Base-by-base conservation (phyloP, 2,329 filamentous ascomycete genomes). In the Diplodia mutila region DNA sequence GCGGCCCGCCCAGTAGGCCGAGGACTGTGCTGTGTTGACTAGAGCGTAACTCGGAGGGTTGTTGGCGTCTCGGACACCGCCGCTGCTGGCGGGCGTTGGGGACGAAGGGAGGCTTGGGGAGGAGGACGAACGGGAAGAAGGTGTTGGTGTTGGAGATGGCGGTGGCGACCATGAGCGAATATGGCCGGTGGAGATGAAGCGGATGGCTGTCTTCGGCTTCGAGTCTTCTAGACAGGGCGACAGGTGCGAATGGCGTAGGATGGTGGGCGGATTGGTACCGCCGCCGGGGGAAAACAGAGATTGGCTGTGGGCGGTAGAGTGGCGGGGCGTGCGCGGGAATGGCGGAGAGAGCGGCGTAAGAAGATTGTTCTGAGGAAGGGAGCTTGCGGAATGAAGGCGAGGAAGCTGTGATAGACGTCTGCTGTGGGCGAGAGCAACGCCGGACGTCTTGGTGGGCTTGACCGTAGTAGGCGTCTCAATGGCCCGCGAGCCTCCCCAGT, bases 1-100 rank as follows among this genome's bases (percentile, higher is more conserved):
- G 48, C 89, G 85, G 21, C 89, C 89, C 12, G 83, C 80, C 89
- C 89, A 91, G 75, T 89, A 90, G 2, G 80, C 75, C 1, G 83
- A 81, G 6, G 82, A 77, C 71, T 80, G 72, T 11, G 67, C 52
- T 23, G 51, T 42, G 57, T 48, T 55, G 57, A 73, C 65, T 85
- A 46, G 82, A n/a, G 34, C 39, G 14, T 11, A 48, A n/a, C 34
- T 46, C 18, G 37, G 29, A 54, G 51, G 29, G 14, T 11, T 3
- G 16, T 29, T n/a, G n/a, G 12, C 16, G 9, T 29, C 32, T 11
- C 32, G 32, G 12, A 21, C n/a, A 11, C 18, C 8, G 18, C 42
- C 42, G 42, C 39, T 14, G 39, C 42, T 46, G 18, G 48, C 2
- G 27, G 42, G 27, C 2, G 61, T 23, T 4, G 49, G 51, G 6